A percentile compares a stretch with the other conserved stretches of the same genome.
Evolutionary conservation across 352 stramenopile species (phyloP).

Genomic region (Detonula confervacea): DNA sequence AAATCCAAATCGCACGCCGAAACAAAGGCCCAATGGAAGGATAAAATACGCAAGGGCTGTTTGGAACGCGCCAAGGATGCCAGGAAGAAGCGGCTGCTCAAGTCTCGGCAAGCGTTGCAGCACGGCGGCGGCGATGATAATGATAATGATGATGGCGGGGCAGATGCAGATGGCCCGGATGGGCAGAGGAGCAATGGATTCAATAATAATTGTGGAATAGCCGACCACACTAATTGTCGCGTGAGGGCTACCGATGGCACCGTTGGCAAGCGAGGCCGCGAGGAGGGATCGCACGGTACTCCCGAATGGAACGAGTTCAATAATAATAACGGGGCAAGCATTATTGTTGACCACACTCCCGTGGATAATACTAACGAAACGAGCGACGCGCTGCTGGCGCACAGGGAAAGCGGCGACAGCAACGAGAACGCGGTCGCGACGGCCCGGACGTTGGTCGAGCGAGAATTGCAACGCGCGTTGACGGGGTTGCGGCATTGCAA

Average conservation of each 20-base stretch:
- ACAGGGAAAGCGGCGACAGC: not conserved
- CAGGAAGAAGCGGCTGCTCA: not conserved
- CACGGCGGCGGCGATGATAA: too few species aligned
- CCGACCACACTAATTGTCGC: slow-evolving; percentile 3
- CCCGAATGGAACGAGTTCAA: too few species aligned
- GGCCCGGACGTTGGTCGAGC: slow-evolving; percentile 30
- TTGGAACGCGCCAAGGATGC: slow-evolving; percentile 31
- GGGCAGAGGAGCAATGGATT: not conserved
- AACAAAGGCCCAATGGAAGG: slow-evolving; percentile 32
- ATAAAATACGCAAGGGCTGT: slow-evolving; percentile 25
- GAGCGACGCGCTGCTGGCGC: not conserved
- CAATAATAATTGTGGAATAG: not conserved
- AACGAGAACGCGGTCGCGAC: slow-evolving; percentile 22
- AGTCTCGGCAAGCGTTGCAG: slow-evolving; percentile 8
- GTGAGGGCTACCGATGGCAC: too few species aligned
- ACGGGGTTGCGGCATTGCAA: slow-evolving; percentile 20
- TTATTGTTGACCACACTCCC: not conserved
- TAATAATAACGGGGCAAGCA: not conserved
- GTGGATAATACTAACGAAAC: slow-evolving; percentile 1
- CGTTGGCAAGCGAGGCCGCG: too few species aligned
- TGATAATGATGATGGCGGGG: slow-evolving; percentile 6
- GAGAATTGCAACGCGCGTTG: slow-evolving; percentile 33
- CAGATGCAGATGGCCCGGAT: not conserved
- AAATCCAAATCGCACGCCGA: slow-evolving; percentile 23
- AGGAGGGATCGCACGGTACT: too few species aligned